Percentiles rank a stretch among this genome's conserved stretches.
These are phyloP conservation scores for Yamagishiella unicocca DNA, from an alignment of 139 green algal genomes.

Conservation along the genomic window DNA sequence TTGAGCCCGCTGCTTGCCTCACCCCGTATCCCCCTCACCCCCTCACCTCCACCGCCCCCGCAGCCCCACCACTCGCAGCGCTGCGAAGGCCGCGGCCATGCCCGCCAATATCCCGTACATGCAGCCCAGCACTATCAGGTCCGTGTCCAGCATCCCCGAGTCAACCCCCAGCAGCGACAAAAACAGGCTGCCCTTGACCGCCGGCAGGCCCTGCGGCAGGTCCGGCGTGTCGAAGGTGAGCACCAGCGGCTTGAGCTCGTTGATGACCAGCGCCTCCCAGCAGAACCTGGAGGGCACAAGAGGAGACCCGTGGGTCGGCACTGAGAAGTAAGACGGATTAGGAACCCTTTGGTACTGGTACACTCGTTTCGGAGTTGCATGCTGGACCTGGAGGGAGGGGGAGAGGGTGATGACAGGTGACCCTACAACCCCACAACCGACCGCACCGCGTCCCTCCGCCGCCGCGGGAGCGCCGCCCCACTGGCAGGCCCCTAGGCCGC, in stretches of 20 bases:
- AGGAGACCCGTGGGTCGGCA: too few species aligned
- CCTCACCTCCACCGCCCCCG: constrained; percentile 16
- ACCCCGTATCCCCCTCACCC: too few species aligned
- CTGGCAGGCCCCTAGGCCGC: too few species aligned
- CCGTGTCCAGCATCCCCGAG: neutral
- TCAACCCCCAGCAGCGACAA: constrained; percentile 53
- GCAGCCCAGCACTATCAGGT: constrained; percentile 52
- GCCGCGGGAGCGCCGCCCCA: too few species aligned
- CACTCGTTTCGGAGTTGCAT: too few species aligned
- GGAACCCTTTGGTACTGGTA: too few species aligned
- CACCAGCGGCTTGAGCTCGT: constrained; percentile 70
- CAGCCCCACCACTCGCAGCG: constrained; percentile 7
- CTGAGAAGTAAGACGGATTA: too few species aligned
- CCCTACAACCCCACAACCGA: neutral
- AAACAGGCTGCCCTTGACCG: constrained; percentile 47
- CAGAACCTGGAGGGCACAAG: constrained; percentile 60
- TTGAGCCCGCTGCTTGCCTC: too few species aligned
- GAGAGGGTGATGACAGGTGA: neutral
- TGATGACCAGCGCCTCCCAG: constrained; percentile 71
- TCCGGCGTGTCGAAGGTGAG: constrained; percentile 44
- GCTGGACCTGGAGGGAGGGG: neutral
- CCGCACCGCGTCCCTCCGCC: neutral
- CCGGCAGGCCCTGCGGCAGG: constrained; percentile 39
- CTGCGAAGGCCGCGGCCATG: neutral
- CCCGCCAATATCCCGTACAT: constrained; percentile 32